These are phyloP conservation scores for Poa annua DNA, from an alignment of 176 grass and related monocot species.

Conservation along the genomic window DNA sequence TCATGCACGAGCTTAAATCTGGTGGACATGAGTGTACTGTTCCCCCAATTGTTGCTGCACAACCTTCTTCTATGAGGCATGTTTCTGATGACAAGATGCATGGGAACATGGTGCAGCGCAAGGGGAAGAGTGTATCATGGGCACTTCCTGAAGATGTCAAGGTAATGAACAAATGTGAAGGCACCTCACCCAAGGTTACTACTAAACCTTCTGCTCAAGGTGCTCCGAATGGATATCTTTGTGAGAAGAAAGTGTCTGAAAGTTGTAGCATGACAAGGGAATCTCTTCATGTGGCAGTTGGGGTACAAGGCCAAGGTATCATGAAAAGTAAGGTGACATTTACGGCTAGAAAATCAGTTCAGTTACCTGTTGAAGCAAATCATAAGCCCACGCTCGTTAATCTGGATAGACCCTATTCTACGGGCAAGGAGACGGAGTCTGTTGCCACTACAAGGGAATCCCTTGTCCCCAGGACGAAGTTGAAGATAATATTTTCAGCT, in stretches of 20 bases:
- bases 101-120: not conserved
- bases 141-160: constrained; percentile 25
- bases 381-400: constrained; percentile 10
- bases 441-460: not conserved
- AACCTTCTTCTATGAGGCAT: not conserved
- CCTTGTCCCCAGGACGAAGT: constrained; percentile 30
- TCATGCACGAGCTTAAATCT: constrained; percentile 1
- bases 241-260: constrained; percentile 1
- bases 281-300: not conserved
- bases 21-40: not conserved
- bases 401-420: not conserved
- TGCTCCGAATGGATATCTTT: not conserved
- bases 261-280: constrained; percentile 5
- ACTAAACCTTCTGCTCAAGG: constrained; percentile 23
- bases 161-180: not conserved
- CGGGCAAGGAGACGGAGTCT: constrained; percentile 4
- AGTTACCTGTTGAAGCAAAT: constrained; percentile 15
- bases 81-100: not conserved
- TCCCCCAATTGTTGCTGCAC: not conserved
- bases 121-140: not conserved
- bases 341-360: constrained; percentile 28
- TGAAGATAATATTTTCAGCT: constrained; percentile 38
- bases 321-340: not conserved
- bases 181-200: not conserved
- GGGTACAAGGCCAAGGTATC: not conserved